phyloP scores from a whole-genome alignment of 2,329 filamentous ascomycete genomes.

The Fusarium nelsonii region DNA sequence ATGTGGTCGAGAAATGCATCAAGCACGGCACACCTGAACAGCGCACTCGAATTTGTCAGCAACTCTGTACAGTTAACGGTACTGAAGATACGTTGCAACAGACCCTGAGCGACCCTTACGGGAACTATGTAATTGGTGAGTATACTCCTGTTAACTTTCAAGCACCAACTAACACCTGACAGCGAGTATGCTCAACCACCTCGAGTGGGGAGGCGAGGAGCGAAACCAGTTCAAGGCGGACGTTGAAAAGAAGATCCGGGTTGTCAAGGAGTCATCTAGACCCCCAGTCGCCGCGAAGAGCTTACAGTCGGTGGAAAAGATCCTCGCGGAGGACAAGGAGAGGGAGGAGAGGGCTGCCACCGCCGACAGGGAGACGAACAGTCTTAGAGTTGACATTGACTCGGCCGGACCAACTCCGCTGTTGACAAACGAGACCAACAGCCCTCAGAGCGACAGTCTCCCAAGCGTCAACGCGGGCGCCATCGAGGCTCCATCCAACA shows the following conservation, averaged over 20 bases:
- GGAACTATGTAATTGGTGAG: slow-evolving; percentile 97
- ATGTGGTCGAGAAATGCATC: slow-evolving; percentile 96
- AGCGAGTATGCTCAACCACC: slow-evolving; percentile 82
- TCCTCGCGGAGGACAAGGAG: background rate
- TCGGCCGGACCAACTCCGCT: slow-evolving; percentile 73
- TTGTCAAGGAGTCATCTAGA: background rate
- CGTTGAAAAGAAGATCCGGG: background rate
- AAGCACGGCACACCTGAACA: slow-evolving; percentile 77
- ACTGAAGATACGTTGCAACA: slow-evolving; percentile 77
- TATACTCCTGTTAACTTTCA: slow-evolving; percentile 46
- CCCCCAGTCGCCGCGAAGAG: slow-evolving; percentile 59
- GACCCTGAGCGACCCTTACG: slow-evolving; percentile 90
- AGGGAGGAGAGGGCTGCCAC: background rate
- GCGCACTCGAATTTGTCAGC: slow-evolving; percentile 74
- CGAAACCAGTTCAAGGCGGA: background rate
- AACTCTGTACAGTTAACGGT: slow-evolving; percentile 71
- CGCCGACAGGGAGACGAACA: background rate
- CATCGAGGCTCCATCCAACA: slow-evolving; percentile 54
- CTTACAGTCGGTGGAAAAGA: slow-evolving; percentile 20
- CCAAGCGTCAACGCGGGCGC: slow-evolving; percentile 73
- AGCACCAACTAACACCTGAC: slow-evolving; percentile 34
- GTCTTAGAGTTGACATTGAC: slow-evolving; percentile 60
- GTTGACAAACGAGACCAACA: slow-evolving; percentile 77
- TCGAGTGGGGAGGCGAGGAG: background rate
- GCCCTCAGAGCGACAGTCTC: slow-evolving; percentile 74